These are phyloP conservation scores for Spizellomyces sp. DNA, from an alignment of 192 early-diverging fungal species.

Conservation along the genomic window DNA sequence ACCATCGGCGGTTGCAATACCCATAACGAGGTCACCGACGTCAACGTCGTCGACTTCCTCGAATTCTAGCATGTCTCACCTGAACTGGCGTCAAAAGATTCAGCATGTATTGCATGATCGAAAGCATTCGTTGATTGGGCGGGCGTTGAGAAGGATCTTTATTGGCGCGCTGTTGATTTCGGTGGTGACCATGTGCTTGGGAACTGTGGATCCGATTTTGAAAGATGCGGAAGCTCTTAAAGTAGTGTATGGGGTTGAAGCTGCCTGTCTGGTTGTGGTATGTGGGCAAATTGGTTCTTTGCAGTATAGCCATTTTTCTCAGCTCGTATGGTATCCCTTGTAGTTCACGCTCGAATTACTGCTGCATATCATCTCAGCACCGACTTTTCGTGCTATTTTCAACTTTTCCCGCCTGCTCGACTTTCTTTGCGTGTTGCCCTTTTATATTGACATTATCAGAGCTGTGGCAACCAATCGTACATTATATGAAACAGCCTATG, in stretches of 20 bases:
- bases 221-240: neutral
- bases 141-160: slow-evolving; percentile 9
- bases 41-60: neutral
- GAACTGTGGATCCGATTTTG: slow-evolving; percentile 23
- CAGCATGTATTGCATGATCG: slow-evolving; percentile 1
- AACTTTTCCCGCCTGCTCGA: slow-evolving; percentile 6
- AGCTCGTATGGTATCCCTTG: neutral
- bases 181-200: slow-evolving; percentile 28
- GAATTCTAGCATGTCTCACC: neutral
- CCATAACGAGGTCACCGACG: too few species aligned
- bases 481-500: slow-evolving; percentile 20
- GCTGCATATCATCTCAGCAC: slow-evolving; percentile 2
- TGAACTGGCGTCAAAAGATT: neutral
- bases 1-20: too few species aligned
- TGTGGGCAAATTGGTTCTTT: neutral
- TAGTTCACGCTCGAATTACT: slow-evolving; percentile 29
- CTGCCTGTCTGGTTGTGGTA: slow-evolving; percentile 21
- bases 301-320: neutral
- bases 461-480: neutral
- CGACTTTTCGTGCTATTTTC: slow-evolving; percentile 1
- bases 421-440: slow-evolving; percentile 21
- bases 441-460: slow-evolving; percentile 31
- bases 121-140: neutral
- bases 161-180: slow-evolving; percentile 15
- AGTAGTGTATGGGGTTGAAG: slow-evolving; percentile 12